phyloP scores from a whole-genome alignment of 345 rosid species.

The Melaleuca quinquenervia region DNA sequence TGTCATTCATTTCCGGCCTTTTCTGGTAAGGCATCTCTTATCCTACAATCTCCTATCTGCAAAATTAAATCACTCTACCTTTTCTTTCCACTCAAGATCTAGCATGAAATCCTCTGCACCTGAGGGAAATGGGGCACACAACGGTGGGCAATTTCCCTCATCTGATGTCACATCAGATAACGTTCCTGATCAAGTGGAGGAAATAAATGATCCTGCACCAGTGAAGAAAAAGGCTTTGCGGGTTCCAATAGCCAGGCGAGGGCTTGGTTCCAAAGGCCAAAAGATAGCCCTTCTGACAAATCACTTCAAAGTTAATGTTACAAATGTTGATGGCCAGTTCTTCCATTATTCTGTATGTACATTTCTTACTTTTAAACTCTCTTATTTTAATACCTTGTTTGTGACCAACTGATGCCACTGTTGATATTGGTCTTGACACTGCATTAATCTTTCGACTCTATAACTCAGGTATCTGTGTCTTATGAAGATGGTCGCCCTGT shows the following conservation, averaged over 20 bases:
- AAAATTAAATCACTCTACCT: background rate
- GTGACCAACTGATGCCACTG: background rate
- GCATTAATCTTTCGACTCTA: background rate
- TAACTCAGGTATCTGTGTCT: slow-evolving; percentile 38
- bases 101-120: slow-evolving; percentile 35
- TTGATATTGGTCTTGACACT: background rate
- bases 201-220: slow-evolving; percentile 17
- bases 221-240: slow-evolving; percentile 31
- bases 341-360: slow-evolving; percentile 62
- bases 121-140: slow-evolving; percentile 23
- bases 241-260: slow-evolving; percentile 57
- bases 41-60: background rate
- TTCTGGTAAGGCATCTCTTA: background rate
- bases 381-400: background rate
- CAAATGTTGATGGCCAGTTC: slow-evolving; percentile 40
- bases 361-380: background rate
- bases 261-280: slow-evolving; percentile 53
- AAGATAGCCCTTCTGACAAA: slow-evolving; percentile 47
- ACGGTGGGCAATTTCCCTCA: slow-evolving; percentile 6
- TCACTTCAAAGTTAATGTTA: slow-evolving; percentile 67
- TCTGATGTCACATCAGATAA: background rate
- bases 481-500: slow-evolving; percentile 87
- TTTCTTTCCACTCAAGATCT: background rate
- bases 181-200: slow-evolving; percentile 3
- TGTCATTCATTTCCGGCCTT: background rate